A percentile compares a stretch with the other conserved stretches of the same genome.
Evolutionary conservation across 768 basidiomycete genomes (phyloP).

Genomic region (Amanita exitialis): DNA sequence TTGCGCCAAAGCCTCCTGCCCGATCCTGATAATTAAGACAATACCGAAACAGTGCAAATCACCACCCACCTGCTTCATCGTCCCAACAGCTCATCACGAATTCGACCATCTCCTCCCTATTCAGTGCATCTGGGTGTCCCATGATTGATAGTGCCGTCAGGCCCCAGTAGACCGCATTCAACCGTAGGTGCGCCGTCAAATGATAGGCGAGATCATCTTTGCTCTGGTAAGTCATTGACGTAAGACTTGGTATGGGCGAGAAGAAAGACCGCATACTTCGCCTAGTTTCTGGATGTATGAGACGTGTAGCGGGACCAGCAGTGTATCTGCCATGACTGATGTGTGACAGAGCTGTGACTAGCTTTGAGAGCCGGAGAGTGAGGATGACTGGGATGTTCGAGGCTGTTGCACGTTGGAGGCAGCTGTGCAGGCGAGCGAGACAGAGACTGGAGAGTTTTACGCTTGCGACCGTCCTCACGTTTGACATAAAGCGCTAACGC

Average conservation of each 20-base stretch:
- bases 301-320: constrained; percentile 54
- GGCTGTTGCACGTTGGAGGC: too few relatives aligned
- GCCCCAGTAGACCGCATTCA: constrained; percentile 98
- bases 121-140: constrained; percentile 67
- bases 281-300: constrained; percentile 70
- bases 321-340: not conserved
- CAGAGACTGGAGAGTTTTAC: too few relatives aligned
- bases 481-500: constrained; percentile 10
- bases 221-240: constrained; percentile 30
- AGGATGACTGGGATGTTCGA: too few relatives aligned
- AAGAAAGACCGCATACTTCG: constrained; percentile 29
- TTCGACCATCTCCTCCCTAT: constrained; percentile 73
- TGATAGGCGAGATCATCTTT: constrained; percentile 84
- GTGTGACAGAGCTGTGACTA: too few relatives aligned
- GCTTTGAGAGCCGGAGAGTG: too few relatives aligned
- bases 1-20: constrained; percentile 84
- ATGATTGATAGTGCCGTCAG: constrained; percentile 80
- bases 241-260: not conserved
- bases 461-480: too few relatives aligned
- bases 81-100: constrained; percentile 97
- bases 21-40: not conserved
- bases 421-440: too few relatives aligned
- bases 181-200: constrained; percentile 83
- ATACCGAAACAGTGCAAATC: not conserved
- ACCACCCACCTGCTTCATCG: constrained; percentile 64